A percentile compares a stretch with the other conserved stretches of the same genome.
phyloP scores from a whole-genome alignment of 805 yeast genomes.

The Saccharomycopsis vini region DNA sequence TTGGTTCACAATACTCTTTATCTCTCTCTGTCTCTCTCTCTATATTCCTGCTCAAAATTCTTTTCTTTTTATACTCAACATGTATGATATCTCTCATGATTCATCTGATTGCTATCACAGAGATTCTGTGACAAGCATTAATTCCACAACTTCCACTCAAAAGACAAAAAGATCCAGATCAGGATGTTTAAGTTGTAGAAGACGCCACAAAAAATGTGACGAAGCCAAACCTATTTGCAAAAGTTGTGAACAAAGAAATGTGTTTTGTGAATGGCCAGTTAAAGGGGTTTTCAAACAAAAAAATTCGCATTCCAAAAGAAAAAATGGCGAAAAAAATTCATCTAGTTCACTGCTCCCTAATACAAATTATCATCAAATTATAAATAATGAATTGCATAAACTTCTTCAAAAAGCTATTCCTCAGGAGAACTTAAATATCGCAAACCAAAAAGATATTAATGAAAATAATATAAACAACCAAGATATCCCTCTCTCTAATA shows the following conservation, averaged over 20 bases:
- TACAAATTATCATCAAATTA: conserved; percentile 14
- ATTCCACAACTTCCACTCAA: neutral
- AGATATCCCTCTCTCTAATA: neutral
- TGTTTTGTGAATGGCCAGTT: conserved; percentile 36
- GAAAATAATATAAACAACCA: neutral
- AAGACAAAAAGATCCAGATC: conserved; percentile 24
- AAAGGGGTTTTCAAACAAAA: conserved; percentile 9
- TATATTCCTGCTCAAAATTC: too few relatives aligned
- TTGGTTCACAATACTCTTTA: too few relatives aligned
- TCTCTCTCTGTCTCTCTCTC: too few relatives aligned
- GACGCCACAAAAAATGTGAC: conserved; percentile 61
- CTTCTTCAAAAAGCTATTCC: neutral
- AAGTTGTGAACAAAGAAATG: conserved; percentile 36
- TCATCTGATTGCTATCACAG: too few relatives aligned
- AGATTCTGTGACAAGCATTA: too few relatives aligned
- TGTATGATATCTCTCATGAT: too few relatives aligned
- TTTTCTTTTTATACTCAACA: too few relatives aligned
- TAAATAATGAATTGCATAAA: conserved; percentile 5
- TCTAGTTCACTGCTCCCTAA: too few relatives aligned
- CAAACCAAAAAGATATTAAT: too few relatives aligned
- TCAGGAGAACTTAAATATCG: too few relatives aligned
- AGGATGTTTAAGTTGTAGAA: conserved; percentile 56
- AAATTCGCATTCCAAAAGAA: conserved; percentile 5
- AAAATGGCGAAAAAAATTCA: neutral
- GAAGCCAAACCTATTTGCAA: conserved; percentile 53